Percentiles rank a stretch among this genome's conserved stretches.
These are phyloP conservation scores for Amanita thiersii DNA, from an alignment of 768 basidiomycete species.

Conservation along the genomic window DNA sequence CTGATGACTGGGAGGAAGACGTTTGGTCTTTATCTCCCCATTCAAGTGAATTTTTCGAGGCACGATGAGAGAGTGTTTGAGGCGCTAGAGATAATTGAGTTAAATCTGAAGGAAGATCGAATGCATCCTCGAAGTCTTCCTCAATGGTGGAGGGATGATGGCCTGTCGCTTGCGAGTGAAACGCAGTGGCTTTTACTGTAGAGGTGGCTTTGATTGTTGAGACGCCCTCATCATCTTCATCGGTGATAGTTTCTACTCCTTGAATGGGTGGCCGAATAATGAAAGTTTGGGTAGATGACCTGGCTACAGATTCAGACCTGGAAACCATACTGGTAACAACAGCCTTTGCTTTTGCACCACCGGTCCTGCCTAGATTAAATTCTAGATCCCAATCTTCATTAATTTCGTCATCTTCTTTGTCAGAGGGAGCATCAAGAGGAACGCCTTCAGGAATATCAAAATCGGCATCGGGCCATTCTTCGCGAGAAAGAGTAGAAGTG, in stretches of 20 bases:
- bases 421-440: constrained; percentile 53
- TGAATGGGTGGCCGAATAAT: constrained; percentile 62
- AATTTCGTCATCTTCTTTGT: constrained; percentile 56
- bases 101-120: constrained; percentile 72
- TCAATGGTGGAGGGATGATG: constrained; percentile 37
- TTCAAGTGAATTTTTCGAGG: constrained; percentile 78
- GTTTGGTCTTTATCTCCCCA: constrained; percentile 83
- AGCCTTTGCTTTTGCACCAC: constrained; percentile 36
- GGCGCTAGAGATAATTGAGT: constrained; percentile 79
- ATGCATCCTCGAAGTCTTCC: constrained; percentile 81
- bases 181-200: constrained; percentile 67
- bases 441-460: constrained; percentile 78
- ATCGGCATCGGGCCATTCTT: constrained; percentile 85
- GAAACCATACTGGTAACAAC: constrained; percentile 29
- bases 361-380: constrained; percentile 57
- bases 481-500: constrained; percentile 41
- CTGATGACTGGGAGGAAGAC: constrained; percentile 80
- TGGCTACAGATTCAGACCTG: constrained; percentile 27
- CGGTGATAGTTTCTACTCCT: constrained; percentile 36
- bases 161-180: constrained; percentile 30
- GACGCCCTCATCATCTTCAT: constrained; percentile 73
- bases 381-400: constrained; percentile 79
- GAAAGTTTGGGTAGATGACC: constrained; percentile 33
- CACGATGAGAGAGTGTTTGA: constrained; percentile 62
- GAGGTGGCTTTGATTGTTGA: constrained; percentile 74